Conservation (phyloP, 495 filamentous ascomycete species). For the Xeromyces bisporus region DNA sequence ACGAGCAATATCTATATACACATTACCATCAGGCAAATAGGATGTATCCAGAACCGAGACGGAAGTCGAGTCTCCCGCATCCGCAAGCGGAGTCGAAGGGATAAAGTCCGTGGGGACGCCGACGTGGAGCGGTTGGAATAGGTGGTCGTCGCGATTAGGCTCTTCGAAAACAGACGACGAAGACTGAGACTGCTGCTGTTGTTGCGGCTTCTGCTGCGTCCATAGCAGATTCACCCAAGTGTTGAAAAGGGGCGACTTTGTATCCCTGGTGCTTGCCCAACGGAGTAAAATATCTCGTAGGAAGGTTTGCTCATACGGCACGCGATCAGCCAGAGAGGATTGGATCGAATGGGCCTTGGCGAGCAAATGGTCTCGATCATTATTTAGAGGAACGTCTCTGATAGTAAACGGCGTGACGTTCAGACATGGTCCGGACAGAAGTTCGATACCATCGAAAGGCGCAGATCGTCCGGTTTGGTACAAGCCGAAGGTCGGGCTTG, state of each 20-base stretch:
- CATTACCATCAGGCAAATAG: constrained; percentile 10
- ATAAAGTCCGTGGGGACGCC: constrained; percentile 14
- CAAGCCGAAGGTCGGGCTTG: constrained; percentile 14
- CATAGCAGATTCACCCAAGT: constrained; percentile 21
- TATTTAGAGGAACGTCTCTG: constrained; percentile 1
- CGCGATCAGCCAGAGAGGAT: constrained; percentile 11
- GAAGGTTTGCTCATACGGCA: constrained; percentile 16
- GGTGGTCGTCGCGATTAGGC: neutral
- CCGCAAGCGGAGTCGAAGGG: constrained; percentile 3
- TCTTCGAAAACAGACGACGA: constrained; percentile 2
- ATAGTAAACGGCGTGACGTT: constrained; percentile 15
- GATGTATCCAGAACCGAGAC: constrained; percentile 11
- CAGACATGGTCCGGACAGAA: constrained; percentile 12
- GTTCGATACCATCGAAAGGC: constrained; percentile 8
- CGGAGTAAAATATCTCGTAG: constrained; percentile 10
- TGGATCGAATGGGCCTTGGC: constrained; percentile 10
- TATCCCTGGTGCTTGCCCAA: constrained; percentile 3
- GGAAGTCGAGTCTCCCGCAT: constrained; percentile 4
- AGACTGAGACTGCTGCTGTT: too few species aligned
- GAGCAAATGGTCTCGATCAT: neutral
- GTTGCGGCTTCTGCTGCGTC: constrained; percentile 9
- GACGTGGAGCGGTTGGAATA: constrained; percentile 10
- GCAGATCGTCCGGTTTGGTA: constrained; percentile 20
- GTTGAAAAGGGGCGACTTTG: constrained; percentile 13
- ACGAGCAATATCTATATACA: constrained; percentile 16